These are phyloP conservation scores for Trichoderma hamatum DNA, from an alignment of 2,329 filamentous ascomycete species.

Conservation along the genomic window DNA sequence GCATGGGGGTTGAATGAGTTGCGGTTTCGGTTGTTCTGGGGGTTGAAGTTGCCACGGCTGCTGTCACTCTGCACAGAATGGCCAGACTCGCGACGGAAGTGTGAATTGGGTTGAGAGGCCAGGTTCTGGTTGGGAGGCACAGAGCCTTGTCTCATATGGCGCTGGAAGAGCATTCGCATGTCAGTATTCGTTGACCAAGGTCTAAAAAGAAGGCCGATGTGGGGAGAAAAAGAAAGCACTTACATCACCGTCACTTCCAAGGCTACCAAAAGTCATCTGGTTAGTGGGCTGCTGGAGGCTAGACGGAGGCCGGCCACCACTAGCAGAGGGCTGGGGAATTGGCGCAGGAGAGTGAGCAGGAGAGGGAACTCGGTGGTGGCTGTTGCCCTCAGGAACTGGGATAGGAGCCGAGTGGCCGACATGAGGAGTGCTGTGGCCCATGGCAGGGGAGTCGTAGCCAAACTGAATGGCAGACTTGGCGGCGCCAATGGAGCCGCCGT, in stretches of 20 bases:
- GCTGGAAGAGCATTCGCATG: constrained; percentile 51
- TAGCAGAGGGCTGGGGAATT: constrained; percentile 83
- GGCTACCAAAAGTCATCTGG: constrained; percentile 81
- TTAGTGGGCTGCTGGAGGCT: constrained; percentile 67
- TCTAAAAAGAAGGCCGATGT: neutral
- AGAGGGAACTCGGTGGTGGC: constrained; percentile 73
- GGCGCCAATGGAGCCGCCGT: constrained; percentile 66
- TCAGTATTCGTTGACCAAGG: neutral
- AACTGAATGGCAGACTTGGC: constrained; percentile 75
- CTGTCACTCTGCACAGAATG: constrained; percentile 69
- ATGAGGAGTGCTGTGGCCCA: constrained; percentile 69
- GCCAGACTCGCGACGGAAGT: constrained; percentile 83
- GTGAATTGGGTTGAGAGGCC: constrained; percentile 65
- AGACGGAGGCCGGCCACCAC: constrained; percentile 83
- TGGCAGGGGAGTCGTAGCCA: constrained; percentile 70
- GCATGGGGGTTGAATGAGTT: constrained; percentile 50
- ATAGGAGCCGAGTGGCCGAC: constrained; percentile 58
- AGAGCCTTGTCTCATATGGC: constrained; percentile 69
- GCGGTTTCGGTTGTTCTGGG: constrained; percentile 54
- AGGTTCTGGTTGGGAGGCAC: constrained; percentile 64
- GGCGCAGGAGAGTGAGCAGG: constrained; percentile 89
- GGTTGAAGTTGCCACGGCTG: constrained; percentile 58
- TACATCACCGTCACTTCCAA: constrained; percentile 79
- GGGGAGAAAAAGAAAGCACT: constrained; percentile 42
- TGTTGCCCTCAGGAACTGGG: constrained; percentile 57